Evolutionary conservation across 495 filamentous ascomycete genomes (phyloP).

Genomic region (Neurospora terricola): DNA sequence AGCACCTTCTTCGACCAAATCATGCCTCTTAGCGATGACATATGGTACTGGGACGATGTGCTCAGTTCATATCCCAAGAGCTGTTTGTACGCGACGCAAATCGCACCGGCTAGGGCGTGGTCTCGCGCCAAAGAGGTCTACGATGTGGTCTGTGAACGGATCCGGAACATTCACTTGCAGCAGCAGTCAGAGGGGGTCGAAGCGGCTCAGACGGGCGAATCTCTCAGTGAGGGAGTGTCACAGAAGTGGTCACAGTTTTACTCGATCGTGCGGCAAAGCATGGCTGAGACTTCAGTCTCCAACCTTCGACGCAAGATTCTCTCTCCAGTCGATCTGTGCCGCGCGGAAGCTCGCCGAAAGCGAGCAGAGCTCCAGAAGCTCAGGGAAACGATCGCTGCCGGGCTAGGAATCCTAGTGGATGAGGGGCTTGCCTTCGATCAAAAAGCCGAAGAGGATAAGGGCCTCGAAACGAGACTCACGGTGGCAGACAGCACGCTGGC

Average conservation of each 20-base stretch:
- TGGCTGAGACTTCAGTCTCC: constrained; percentile 49
- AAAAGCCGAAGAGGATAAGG: constrained; percentile 32
- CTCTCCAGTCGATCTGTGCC: constrained; percentile 58
- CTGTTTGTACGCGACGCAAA: constrained; percentile 72
- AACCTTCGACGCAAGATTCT: constrained; percentile 53
- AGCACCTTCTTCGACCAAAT: constrained; percentile 66
- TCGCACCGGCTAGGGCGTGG: constrained; percentile 63
- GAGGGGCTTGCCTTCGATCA: constrained; percentile 58
- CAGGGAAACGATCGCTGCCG: constrained; percentile 71
- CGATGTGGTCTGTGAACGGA: constrained; percentile 40
- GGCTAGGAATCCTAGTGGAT: constrained; percentile 75
- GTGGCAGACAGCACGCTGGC: constrained; percentile 61
- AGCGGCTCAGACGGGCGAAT: neutral
- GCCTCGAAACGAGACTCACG: constrained; percentile 59
- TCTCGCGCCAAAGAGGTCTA: constrained; percentile 54
- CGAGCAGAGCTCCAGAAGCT: constrained; percentile 54
- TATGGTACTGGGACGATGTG: constrained; percentile 88
- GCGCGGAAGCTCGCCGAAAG: constrained; percentile 61
- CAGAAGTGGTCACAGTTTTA: constrained; percentile 71
- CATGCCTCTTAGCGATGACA: constrained; percentile 69
- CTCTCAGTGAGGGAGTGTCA: constrained; percentile 16
- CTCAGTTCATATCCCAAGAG: constrained; percentile 61
- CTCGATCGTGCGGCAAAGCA: constrained; percentile 60
- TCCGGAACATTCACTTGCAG: constrained; percentile 18
- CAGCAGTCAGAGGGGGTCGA: neutral